These are phyloP conservation scores for Zoysia pacifica DNA, from an alignment of 176 grass and related monocot species.

Conservation along the genomic window DNA sequence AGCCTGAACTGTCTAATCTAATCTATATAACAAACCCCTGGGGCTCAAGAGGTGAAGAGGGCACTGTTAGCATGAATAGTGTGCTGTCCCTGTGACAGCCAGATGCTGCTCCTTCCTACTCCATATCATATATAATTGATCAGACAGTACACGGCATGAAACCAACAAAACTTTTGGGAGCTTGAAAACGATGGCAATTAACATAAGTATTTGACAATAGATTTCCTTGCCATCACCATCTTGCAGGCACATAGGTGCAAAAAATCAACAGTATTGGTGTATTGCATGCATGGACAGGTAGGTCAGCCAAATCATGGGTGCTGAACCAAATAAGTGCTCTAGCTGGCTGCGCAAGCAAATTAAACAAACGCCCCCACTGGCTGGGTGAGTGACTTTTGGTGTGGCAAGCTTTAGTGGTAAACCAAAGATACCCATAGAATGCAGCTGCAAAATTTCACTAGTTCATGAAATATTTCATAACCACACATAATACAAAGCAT, in stretches of 20 bases:
- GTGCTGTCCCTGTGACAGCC: no score
- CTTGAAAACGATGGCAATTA: no score
- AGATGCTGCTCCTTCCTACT: no score
- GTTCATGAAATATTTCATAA: slow-evolving; percentile 29
- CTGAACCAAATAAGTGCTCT: not conserved
- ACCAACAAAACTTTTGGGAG: no score
- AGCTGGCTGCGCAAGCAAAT: not conserved
- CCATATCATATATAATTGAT: no score
- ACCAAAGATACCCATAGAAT: not conserved
- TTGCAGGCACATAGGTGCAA: not conserved
- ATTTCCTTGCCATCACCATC: not conserved
- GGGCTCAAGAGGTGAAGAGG: not conserved
- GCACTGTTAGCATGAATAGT: no score
- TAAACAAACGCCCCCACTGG: no score
- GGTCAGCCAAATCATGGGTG: not conserved
- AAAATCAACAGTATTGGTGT: not conserved
- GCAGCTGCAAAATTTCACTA: not conserved
- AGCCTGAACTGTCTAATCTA: no score
- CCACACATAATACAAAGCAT: slow-evolving; percentile 12
- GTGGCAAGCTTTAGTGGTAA: no score
- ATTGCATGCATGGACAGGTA: no score
- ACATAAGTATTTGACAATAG: not conserved
- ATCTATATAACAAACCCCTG: not conserved
- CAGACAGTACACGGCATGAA: no score
- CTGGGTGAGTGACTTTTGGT: no score